A percentile compares a stretch with the other conserved stretches of the same genome.
Conservation (phyloP, 179 eudicot species). For the Patellifolia procumbens region DNA sequence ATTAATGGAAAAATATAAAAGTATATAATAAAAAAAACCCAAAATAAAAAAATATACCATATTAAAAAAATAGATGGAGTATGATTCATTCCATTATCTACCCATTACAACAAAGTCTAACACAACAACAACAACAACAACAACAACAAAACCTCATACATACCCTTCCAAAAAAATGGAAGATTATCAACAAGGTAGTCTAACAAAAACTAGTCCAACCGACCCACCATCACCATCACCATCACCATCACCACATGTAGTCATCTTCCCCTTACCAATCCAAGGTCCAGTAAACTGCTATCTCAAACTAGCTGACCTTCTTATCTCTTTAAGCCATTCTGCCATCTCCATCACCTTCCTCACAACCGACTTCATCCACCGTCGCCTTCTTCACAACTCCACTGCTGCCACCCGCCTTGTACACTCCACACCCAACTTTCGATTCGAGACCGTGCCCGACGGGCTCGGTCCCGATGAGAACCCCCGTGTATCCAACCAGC, state of each 20-base stretch:
- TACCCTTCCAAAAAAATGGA: neutral
- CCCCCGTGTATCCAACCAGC: constrained; percentile 22
- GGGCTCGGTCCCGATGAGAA: constrained; percentile 39
- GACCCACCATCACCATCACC: no score
- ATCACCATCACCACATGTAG: constrained; percentile 22
- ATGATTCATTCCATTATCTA: no score
- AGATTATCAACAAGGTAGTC: no score
- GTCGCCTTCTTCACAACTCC: constrained; percentile 33
- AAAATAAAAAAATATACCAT: no score
- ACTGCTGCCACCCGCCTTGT: constrained; percentile 18
- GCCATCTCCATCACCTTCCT: constrained; percentile 40
- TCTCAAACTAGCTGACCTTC: constrained; percentile 48
- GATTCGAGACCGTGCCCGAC: constrained; percentile 34
- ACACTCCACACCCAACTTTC: constrained; percentile 20
- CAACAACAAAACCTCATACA: no score
- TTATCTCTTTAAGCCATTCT: constrained; percentile 24
- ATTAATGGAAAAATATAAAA: no score
- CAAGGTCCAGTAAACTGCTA: constrained; percentile 55
- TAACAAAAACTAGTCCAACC: neutral
- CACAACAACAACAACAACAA: no score
- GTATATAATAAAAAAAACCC: no score
- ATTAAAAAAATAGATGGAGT: no score
- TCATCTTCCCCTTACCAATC: constrained; percentile 52
- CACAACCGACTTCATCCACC: constrained; percentile 36
- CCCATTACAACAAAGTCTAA: no score